Evolutionary conservation across 2,329 filamentous ascomycete genomes (phyloP).

Genomic region (Nemania sp.): DNA sequence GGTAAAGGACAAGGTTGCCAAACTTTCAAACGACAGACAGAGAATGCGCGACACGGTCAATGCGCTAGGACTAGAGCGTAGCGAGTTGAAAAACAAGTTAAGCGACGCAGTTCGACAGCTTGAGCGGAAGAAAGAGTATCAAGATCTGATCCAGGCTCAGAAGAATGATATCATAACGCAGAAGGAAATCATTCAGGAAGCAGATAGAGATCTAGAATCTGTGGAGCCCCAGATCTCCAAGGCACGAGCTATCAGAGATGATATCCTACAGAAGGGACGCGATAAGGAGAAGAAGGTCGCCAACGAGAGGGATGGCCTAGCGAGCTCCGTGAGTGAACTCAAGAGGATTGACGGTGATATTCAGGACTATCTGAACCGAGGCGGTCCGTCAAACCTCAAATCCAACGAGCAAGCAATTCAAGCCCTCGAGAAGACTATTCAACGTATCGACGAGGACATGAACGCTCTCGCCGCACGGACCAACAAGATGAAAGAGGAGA

Average conservation of each 20-base stretch:
- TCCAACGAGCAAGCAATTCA: conserved; percentile 72
- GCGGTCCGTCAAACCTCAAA: conserved; percentile 72
- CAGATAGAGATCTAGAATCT: conserved; percentile 74
- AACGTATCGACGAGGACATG: conserved; percentile 69
- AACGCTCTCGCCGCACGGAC: conserved; percentile 68
- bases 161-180: conserved; percentile 71
- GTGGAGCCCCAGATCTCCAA: conserved; percentile 77
- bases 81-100: conserved; percentile 75
- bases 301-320: conserved; percentile 71
- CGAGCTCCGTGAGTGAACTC: conserved; percentile 77
- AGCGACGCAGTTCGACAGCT: conserved; percentile 72
- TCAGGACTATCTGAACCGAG: conserved; percentile 74
- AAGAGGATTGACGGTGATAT: conserved; percentile 78
- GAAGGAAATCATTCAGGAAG: conserved; percentile 68
- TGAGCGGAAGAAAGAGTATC: conserved; percentile 76
- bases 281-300: conserved; percentile 73
- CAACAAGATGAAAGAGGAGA: conserved; percentile 77
- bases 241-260: conserved; percentile 76
- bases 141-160: conserved; percentile 72
- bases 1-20: conserved; percentile 66
- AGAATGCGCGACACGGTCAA: conserved; percentile 70
- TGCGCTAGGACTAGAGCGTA: conserved; percentile 74
- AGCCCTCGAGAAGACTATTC: conserved; percentile 67
- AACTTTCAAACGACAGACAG: conserved; percentile 72
- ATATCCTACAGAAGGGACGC: conserved; percentile 72